Conservation (phyloP, 306 rosid genomes). For the Notholithocarpus densiflorus region DNA sequence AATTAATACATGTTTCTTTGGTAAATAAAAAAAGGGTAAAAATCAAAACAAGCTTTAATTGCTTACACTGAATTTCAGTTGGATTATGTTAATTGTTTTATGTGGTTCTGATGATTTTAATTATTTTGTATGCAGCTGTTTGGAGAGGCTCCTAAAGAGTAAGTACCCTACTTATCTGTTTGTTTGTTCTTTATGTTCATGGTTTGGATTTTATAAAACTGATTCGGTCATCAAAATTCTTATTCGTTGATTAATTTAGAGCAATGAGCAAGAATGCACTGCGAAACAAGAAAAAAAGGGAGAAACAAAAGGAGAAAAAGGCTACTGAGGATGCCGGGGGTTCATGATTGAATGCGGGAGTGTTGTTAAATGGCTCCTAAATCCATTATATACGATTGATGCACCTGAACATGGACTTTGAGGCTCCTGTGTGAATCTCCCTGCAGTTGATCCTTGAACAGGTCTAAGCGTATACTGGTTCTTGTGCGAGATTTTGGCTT, state of each 20-base stretch:
- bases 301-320: slow-evolving; percentile 89
- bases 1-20: neutral
- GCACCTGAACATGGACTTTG: slow-evolving; percentile 8
- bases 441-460: neutral
- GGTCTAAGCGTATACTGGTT: neutral
- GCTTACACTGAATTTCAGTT: neutral
- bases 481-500: neutral
- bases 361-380: neutral
- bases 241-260: slow-evolving; percentile 39
- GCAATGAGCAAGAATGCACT: slow-evolving; percentile 77
- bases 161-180: slow-evolving; percentile 20
- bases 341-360: slow-evolving; percentile 29
- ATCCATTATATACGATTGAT: neutral
- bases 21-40: neutral
- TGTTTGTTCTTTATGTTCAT: neutral
- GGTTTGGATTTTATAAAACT: slow-evolving; percentile 7
- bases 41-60: neutral
- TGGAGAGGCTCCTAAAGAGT: slow-evolving; percentile 74
- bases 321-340: slow-evolving; percentile 45
- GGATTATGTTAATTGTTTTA: neutral
- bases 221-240: slow-evolving; percentile 9
- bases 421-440: slow-evolving; percentile 3
- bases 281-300: slow-evolving; percentile 92
- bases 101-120: slow-evolving; percentile 25
- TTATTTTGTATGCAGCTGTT: slow-evolving; percentile 56